A percentile compares a stretch with the other conserved stretches of the same genome.
phyloP scores from a whole-genome alignment of 1,139 yeast genomes.

The Saccharomycopsis hybrid region DNA sequence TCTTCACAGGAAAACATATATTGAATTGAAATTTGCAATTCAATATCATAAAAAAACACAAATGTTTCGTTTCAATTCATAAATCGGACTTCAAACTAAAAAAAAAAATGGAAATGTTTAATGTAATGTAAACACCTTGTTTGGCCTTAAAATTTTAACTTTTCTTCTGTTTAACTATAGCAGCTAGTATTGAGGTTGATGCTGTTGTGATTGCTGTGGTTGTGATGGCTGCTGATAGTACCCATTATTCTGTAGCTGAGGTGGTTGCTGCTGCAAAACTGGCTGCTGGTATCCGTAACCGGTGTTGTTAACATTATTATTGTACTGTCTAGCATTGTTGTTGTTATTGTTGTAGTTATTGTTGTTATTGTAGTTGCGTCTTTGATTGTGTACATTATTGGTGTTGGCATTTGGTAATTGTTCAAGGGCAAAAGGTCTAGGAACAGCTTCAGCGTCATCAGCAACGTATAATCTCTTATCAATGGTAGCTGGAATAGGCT shows the following conservation, averaged over 20 bases:
- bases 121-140: too few species aligned
- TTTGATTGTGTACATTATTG: conserved; percentile 6
- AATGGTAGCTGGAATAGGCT: conserved; percentile 88
- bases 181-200: neutral
- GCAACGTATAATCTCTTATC: conserved; percentile 88
- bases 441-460: conserved; percentile 68
- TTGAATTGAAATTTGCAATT: too few species aligned
- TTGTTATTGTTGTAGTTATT: conserved; percentile 26
- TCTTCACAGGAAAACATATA: too few species aligned
- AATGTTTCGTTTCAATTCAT: too few species aligned
- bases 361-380: conserved; percentile 21
- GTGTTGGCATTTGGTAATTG: conserved; percentile 30
- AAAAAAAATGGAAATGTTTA: too few species aligned
- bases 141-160: too few species aligned
- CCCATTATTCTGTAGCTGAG: neutral
- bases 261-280: neutral
- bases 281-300: neutral
- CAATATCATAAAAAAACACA: too few species aligned
- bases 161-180: too few species aligned
- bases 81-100: too few species aligned
- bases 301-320: neutral
- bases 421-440: conserved; percentile 78
- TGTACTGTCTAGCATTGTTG: neutral
- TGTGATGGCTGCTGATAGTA: neutral
- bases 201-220: neutral